Conservation (phyloP, 495 filamentous ascomycete genomes). For the Neurospora hispaniola region DNA sequence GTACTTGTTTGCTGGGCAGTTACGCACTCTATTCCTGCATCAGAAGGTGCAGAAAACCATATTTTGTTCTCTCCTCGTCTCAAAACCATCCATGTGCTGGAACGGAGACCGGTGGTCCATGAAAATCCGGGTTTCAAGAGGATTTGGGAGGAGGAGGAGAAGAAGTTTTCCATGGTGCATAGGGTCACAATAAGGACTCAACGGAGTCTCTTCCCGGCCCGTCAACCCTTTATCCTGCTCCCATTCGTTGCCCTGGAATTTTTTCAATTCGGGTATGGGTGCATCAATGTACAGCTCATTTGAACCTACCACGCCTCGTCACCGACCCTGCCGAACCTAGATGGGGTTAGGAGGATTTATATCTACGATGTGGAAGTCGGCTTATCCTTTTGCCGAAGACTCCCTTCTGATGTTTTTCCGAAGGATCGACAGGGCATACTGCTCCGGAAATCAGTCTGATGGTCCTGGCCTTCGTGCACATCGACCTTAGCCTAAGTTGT, state of each 20-base stretch:
- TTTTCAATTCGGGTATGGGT: slow-evolving; percentile 2
- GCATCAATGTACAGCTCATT: not conserved
- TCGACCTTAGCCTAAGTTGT: not conserved
- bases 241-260: slow-evolving; percentile 4
- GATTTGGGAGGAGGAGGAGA: not conserved
- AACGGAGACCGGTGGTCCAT: not conserved
- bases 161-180: not conserved
- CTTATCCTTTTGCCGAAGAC: not conserved
- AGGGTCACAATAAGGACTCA: not conserved
- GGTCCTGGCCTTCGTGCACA: not conserved
- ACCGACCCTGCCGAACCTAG: not conserved
- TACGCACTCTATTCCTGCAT: not conserved
- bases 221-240: not conserved
- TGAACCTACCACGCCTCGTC: not conserved
- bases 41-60: not conserved
- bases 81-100: not conserved
- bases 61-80: not conserved
- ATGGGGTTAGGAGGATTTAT: not conserved
- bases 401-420: not conserved
- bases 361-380: not conserved
- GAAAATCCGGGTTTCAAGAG: not conserved
- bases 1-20: not conserved
- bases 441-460: not conserved
- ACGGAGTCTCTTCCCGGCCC: not conserved
- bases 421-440: not conserved